Evolutionary conservation across 2,329 filamentous ascomycete genomes (phyloP).

Genomic region (Colletotrichum sp.): DNA sequence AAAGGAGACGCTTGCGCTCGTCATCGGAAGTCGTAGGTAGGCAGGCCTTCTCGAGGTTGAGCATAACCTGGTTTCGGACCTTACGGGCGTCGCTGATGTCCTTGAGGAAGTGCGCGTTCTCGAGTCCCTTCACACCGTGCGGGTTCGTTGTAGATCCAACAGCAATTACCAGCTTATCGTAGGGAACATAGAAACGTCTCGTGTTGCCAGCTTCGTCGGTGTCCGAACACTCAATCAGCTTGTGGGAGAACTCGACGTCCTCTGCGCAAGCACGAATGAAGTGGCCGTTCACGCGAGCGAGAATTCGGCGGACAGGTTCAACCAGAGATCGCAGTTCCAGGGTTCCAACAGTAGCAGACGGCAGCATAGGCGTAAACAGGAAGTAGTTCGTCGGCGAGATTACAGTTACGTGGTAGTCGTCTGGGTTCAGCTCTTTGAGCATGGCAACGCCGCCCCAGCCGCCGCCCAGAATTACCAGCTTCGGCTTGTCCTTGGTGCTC

Average conservation of each 20-base stretch:
- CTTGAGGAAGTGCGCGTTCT: slow-evolving; percentile 94
- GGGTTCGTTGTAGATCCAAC: slow-evolving; percentile 94
- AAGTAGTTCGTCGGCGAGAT: slow-evolving; percentile 97
- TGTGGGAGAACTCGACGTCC: slow-evolving; percentile 89
- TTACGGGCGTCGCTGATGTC: slow-evolving; percentile 89
- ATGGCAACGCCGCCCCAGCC: slow-evolving; percentile 95
- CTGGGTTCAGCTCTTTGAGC: slow-evolving; percentile 86
- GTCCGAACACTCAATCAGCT: slow-evolving; percentile 87
- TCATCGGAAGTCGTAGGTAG: slow-evolving; percentile 91
- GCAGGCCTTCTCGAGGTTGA: slow-evolving; percentile 89
- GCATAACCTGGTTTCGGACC: slow-evolving; percentile 87
- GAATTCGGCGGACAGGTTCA: slow-evolving; percentile 88
- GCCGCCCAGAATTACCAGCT: slow-evolving; percentile 88
- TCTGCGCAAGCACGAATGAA: slow-evolving; percentile 88
- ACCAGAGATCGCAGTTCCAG: slow-evolving; percentile 89
- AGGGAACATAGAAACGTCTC: slow-evolving; percentile 88
- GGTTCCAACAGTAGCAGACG: slow-evolving; percentile 95
- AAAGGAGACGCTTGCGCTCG: slow-evolving; percentile 85
- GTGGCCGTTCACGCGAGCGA: slow-evolving; percentile 80
- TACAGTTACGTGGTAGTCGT: slow-evolving; percentile 95
- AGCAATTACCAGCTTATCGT: slow-evolving; percentile 93
- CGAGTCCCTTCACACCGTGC: slow-evolving; percentile 92
- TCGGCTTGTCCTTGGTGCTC: slow-evolving; percentile 84
- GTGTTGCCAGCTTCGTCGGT: slow-evolving; percentile 73
- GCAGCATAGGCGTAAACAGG: slow-evolving; percentile 97